Percentiles rank a stretch among this genome's conserved stretches.
Evolutionary conservation across 1,139 yeast species (phyloP).

Genomic region (Zygosaccharomyces pseudobailii): DNA sequence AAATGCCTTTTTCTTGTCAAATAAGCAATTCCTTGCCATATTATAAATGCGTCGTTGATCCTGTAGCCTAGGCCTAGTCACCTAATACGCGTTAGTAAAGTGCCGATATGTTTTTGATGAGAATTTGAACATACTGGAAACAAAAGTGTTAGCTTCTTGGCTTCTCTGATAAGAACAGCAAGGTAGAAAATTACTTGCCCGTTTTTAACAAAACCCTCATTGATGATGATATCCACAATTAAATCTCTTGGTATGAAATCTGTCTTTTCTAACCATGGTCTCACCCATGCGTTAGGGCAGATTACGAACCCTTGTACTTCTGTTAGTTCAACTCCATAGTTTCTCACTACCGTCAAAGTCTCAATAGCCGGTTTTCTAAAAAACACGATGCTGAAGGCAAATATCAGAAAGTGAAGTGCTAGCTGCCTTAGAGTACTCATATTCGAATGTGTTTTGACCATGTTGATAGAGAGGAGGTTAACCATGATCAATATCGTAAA

Average conservation of each 20-base stretch:
- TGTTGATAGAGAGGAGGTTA: background rate
- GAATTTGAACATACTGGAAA: slow-evolving; percentile 33
- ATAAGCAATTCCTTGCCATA: slow-evolving; percentile 19
- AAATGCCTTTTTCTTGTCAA: slow-evolving; percentile 10
- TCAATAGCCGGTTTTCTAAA: slow-evolving; percentile 25
- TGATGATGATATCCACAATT: slow-evolving; percentile 57
- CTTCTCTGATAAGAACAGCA: slow-evolving; percentile 46
- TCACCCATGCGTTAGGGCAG: slow-evolving; percentile 17
- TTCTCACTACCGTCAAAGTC: slow-evolving; percentile 26
- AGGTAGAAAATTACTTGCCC: slow-evolving; percentile 59
- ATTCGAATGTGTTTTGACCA: background rate
- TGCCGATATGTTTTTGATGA: background rate
- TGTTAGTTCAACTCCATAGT: slow-evolving; percentile 33
- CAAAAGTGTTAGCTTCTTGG: slow-evolving; percentile 33
- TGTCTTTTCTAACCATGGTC: slow-evolving; percentile 14
- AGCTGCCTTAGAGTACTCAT: background rate
- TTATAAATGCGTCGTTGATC: slow-evolving; percentile 21
- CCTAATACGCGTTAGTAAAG: slow-evolving; percentile 24
- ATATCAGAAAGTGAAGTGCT: background rate
- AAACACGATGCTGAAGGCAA: slow-evolving; percentile 3
- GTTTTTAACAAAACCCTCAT: slow-evolving; percentile 58
- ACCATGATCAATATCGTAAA: background rate
- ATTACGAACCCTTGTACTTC: slow-evolving; percentile 21
- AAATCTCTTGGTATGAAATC: slow-evolving; percentile 49
- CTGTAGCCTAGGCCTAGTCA: slow-evolving; percentile 15